Evolutionary conservation across 805 yeast species (phyloP).

Genomic region (Metschnikowia lachancei): DNA sequence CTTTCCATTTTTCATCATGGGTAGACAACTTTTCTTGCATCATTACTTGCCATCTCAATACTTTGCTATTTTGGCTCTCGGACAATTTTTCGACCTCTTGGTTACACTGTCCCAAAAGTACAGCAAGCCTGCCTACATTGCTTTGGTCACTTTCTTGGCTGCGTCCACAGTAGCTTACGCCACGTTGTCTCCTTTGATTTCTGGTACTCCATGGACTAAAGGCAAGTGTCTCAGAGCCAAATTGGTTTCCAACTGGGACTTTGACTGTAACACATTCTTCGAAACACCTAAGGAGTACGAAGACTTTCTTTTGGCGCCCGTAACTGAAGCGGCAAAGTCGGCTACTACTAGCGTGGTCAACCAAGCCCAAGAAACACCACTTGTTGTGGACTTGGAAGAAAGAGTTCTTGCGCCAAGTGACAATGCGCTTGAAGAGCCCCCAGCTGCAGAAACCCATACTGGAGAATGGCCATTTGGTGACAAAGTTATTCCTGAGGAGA

Average conservation of each 20-base stretch:
- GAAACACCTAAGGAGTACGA: constrained; percentile 27
- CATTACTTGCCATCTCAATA: constrained; percentile 92
- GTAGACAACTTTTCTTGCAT: constrained; percentile 87
- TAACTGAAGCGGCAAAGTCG: constrained; percentile 3
- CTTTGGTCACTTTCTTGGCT: constrained; percentile 49
- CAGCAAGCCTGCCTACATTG: constrained; percentile 42
- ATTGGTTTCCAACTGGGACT: constrained; percentile 77
- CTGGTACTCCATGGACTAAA: constrained; percentile 80
- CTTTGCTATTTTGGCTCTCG: constrained; percentile 76
- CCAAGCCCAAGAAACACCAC: constrained; percentile 14
- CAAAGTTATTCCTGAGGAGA: constrained; percentile 11
- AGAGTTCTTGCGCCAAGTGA: not conserved
- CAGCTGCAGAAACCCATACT: constrained; percentile 17
- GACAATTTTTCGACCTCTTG: constrained; percentile 60
- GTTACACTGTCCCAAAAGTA: constrained; percentile 38
- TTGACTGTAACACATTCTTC: constrained; percentile 65
- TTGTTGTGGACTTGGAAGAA: constrained; percentile 5
- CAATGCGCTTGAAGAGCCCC: constrained; percentile 14
- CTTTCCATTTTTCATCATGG: constrained; percentile 80
- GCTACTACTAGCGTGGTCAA: constrained; percentile 11
- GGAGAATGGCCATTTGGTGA: constrained; percentile 16
- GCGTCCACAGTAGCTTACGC: constrained; percentile 54
- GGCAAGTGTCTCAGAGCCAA: constrained; percentile 60
- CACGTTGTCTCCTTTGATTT: constrained; percentile 67
- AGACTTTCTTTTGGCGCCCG: constrained; percentile 7